Evolutionary conservation across 441 rosid genomes (phyloP), one percentile per base, ranked within the genome.

Genomic region (Gossypium aridum): DNA sequence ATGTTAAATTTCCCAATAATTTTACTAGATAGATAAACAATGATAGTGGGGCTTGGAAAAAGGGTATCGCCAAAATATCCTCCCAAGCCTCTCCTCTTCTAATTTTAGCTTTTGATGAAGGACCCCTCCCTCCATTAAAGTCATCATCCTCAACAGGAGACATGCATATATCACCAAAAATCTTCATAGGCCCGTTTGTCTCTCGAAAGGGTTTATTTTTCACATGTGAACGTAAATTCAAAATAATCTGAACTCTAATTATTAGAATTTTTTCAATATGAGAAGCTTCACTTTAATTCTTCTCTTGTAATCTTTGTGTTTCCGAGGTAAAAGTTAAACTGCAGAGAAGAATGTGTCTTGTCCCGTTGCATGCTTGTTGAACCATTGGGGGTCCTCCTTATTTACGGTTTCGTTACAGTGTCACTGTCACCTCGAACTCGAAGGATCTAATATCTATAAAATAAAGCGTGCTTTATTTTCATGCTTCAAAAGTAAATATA

Each of bases 181-280:
- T 77, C 77, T 56, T 34, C 43, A 14, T 78, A 72, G 75, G 82
- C 71, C 70, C 81, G 39, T 28, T 63, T 77, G 79, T 74, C 80
- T 3, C 23, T 17, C 3, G 0, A 1, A 65, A 47, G 75, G 79
- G 28, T 26, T 55, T 31, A 22, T 1, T 51, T 67, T 43, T 65
- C 75, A 77, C 64, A 77, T 76, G 78, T 61, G 37, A 76, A n/a
- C 0, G 55, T 73, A 78, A 77, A 14, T 37, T 14, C 49, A 65
- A 20, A 54, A 22, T 5, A 31, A 43, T 19, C 34, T 51, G 12
- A 22, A 31, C 64, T 34, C 14, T 10, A 14, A 28, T 57, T 2
- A 37, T 0, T 28, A 13, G 3, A 3, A 7, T 16, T 8, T 19
- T 4, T 59, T 7, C 49, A 71, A 19, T 17, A 45, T 19, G 45